These are phyloP conservation scores for Penicillium sp. DNA, from an alignment of 2,329 filamentous ascomycete species.

Conservation along the genomic window DNA sequence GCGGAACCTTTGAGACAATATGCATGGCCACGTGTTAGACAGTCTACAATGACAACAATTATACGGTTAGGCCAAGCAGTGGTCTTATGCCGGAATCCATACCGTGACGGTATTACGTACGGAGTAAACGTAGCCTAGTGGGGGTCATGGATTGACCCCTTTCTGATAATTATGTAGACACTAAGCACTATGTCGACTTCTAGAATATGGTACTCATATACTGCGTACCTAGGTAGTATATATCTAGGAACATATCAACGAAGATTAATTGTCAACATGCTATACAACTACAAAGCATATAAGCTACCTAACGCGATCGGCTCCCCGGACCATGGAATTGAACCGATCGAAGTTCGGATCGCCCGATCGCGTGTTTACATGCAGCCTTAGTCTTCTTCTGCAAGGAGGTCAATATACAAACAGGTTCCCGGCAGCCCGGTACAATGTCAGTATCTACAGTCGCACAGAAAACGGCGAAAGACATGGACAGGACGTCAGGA, in stretches of 20 bases:
- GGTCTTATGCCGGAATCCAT: neutral
- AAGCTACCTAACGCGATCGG: neutral
- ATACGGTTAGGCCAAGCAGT: neutral
- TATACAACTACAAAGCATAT: neutral
- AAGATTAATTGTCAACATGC: neutral
- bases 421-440: neutral
- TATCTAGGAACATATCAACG: neutral
- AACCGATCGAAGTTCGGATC: constrained; percentile 5
- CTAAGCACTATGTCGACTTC: neutral
- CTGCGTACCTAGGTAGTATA: too few relatives aligned
- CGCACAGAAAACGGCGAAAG: neutral
- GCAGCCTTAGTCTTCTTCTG: neutral
- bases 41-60: neutral
- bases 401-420: constrained; percentile 2
- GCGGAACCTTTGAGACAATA: neutral
- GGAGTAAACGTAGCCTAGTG: neutral
- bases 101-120: neutral
- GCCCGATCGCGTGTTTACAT: constrained; percentile 4
- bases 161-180: neutral
- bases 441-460: neutral
- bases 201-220: neutral
- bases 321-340: constrained; percentile 8
- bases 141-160: neutral
- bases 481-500: constrained; percentile 1
- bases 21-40: neutral